A percentile compares a stretch with the other conserved stretches of the same genome.
Evolutionary conservation across 495 filamentous ascomycete genomes (phyloP).

Genomic region (Halenospora varia): DNA sequence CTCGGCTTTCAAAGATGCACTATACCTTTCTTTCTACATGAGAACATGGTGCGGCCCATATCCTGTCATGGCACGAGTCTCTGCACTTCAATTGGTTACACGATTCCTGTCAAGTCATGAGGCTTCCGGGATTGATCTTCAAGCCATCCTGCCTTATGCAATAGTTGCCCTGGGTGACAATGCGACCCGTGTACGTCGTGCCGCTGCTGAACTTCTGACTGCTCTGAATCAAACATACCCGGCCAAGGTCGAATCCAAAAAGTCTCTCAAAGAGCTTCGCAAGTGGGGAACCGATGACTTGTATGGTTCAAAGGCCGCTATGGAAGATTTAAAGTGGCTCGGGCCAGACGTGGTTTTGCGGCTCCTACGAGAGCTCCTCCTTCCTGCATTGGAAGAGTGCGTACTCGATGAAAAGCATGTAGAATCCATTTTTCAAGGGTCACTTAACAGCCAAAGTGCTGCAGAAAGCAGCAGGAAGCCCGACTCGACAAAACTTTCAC

Average conservation of each 20-base stretch:
- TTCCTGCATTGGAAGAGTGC: slow-evolving; percentile 76
- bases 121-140: slow-evolving; percentile 57
- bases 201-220: slow-evolving; percentile 61
- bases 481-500: slow-evolving; percentile 55
- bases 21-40: slow-evolving; percentile 74
- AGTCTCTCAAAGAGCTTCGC: slow-evolving; percentile 24
- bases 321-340: slow-evolving; percentile 54
- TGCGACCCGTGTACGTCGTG: slow-evolving; percentile 66
- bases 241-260: slow-evolving; percentile 17
- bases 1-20: slow-evolving; percentile 51
- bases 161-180: slow-evolving; percentile 70
- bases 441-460: slow-evolving; percentile 42
- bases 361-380: slow-evolving; percentile 58
- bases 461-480: slow-evolving; percentile 31
- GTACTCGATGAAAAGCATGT: slow-evolving; percentile 68
- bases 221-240: slow-evolving; percentile 36
- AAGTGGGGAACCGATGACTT: slow-evolving; percentile 51
- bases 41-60: slow-evolving; percentile 68
- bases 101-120: slow-evolving; percentile 45
- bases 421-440: slow-evolving; percentile 51
- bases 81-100: slow-evolving; percentile 60
- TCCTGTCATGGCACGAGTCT: slow-evolving; percentile 59
- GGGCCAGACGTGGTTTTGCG: slow-evolving; percentile 48
- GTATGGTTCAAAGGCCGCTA: slow-evolving; percentile 50
- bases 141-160: slow-evolving; percentile 73